Percentiles rank a stretch among this genome's conserved stretches.
Evolutionary conservation across 176 grass and related monocot genomes (phyloP).

Genomic region (Leersia perrieri): DNA sequence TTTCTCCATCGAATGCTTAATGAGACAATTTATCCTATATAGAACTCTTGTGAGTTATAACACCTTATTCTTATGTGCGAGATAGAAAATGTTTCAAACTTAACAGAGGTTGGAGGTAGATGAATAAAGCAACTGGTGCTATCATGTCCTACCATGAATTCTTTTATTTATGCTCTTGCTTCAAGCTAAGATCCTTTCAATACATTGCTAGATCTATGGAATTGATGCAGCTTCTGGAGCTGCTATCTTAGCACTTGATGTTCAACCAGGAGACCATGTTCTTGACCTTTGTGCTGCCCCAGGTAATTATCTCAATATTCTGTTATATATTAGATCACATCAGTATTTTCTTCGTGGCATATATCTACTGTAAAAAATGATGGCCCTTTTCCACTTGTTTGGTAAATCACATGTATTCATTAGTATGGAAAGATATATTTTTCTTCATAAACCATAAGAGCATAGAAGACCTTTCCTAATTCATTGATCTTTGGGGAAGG

Average conservation of each 20-base stretch:
- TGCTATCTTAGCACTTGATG: slow-evolving; percentile 75
- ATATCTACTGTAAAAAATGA: background rate
- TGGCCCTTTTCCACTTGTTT: background rate
- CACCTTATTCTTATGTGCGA: background rate
- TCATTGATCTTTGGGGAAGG: slow-evolving; percentile 13
- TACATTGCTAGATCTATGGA: slow-evolving; percentile 71
- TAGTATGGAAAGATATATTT: background rate
- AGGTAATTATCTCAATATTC: slow-evolving; percentile 43
- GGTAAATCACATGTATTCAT: background rate
- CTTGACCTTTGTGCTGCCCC: slow-evolving; percentile 95
- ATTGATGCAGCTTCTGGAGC: slow-evolving; percentile 96
- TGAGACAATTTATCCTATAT: background rate
- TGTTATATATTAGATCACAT: background rate
- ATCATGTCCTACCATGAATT: background rate
- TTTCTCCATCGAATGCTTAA: background rate
- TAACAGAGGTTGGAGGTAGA: background rate
- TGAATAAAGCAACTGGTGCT: background rate
- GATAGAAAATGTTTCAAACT: background rate
- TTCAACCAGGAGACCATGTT: slow-evolving; percentile 75
- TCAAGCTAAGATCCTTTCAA: slow-evolving; percentile 26
- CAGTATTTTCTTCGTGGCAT: background rate
- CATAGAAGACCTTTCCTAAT: background rate
- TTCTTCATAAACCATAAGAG: slow-evolving; percentile 12
- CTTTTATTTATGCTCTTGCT: background rate
- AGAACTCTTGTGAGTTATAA: background rate